A percentile compares a stretch with the other conserved stretches of the same genome.
phyloP scores from a whole-genome alignment of 805 yeast genomes.

The Kodamaea jinghongensis region DNA sequence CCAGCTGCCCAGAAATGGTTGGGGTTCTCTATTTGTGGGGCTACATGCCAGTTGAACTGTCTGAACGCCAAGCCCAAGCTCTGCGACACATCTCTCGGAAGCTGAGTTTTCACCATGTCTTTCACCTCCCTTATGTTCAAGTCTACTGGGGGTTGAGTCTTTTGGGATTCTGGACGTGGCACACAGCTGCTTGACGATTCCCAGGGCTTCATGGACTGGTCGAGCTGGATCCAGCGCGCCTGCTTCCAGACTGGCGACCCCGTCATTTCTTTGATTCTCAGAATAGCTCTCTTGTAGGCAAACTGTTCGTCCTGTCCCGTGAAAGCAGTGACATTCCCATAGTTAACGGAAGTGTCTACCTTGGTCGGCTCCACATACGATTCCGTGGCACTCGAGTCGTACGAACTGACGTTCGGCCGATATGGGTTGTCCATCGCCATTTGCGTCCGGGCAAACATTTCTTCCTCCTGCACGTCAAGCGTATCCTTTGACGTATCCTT shows the following conservation, averaged over 20 bases:
- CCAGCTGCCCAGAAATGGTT: conserved; percentile 72
- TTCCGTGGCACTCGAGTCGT: conserved; percentile 46
- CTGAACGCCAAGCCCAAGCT: conserved; percentile 4
- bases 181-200: conserved; percentile 22
- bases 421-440: conserved; percentile 62
- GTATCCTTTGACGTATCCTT: conserved; percentile 15
- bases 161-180: too few species aligned
- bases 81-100: conserved; percentile 26
- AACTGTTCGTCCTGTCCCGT: conserved; percentile 78
- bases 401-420: conserved; percentile 65
- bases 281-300: conserved; percentile 69
- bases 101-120: conserved; percentile 8
- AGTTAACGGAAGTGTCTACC: conserved; percentile 28
- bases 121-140: conserved; percentile 1
- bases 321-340: conserved; percentile 51
- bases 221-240: conserved; percentile 54
- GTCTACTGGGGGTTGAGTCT: background rate
- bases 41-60: conserved; percentile 4
- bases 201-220: conserved; percentile 56
- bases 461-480: conserved; percentile 57
- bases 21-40: conserved; percentile 40
- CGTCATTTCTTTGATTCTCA: conserved; percentile 61
- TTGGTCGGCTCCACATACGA: conserved; percentile 12
- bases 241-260: conserved; percentile 51
- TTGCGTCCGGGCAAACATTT: conserved; percentile 64